A percentile compares a stretch with the other conserved stretches of the same genome.
phyloP scores from a whole-genome alignment of 352 stramenopile species.

The Pelagophyceae sp. region DNA sequence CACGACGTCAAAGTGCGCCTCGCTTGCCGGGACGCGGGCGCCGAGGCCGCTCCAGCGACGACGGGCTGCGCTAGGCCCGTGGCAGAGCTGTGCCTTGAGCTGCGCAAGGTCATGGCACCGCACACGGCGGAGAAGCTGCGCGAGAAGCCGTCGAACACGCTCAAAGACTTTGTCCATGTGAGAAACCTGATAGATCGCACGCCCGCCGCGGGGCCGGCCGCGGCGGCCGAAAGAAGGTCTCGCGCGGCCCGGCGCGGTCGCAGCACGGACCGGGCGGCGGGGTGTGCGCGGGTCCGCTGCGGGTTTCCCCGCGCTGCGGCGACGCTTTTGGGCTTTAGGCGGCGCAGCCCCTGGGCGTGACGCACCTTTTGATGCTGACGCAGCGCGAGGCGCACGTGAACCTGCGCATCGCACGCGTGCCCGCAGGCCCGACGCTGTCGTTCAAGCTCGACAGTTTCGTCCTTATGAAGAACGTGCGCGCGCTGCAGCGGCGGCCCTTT shows the following conservation, averaged over 20 bases:
- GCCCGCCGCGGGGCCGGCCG: too few species aligned
- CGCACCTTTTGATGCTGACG: conserved; percentile 90
- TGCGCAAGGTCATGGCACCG: conserved; percentile 84
- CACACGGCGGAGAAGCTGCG: conserved; percentile 83
- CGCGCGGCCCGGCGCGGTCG: too few species aligned
- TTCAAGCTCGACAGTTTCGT: conserved; percentile 79
- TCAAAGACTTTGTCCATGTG: conserved; percentile 41
- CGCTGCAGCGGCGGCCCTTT: conserved; percentile 76
- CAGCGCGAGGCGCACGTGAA: conserved; percentile 79
- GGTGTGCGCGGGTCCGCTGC: too few species aligned
- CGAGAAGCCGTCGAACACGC: conserved; percentile 45
- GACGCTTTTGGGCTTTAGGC: conserved; percentile 53
- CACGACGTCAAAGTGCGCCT: neutral
- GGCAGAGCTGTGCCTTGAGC: conserved; percentile 71
- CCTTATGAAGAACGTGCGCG: conserved; percentile 78
- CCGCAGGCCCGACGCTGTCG: conserved; percentile 82
- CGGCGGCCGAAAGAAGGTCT: too few species aligned
- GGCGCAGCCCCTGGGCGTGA: conserved; percentile 80
- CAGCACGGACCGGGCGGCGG: too few species aligned
- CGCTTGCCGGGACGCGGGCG: too few species aligned
- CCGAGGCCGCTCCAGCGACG: too few species aligned
- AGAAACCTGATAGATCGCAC: conserved; percentile 47
- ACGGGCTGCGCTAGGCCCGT: conserved; percentile 35
- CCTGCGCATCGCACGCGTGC: conserved; percentile 81
- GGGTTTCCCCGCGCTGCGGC: too few species aligned